phyloP scores from a whole-genome alignment of 805 yeast species.

The Candida pseudofarinosa region DNA sequence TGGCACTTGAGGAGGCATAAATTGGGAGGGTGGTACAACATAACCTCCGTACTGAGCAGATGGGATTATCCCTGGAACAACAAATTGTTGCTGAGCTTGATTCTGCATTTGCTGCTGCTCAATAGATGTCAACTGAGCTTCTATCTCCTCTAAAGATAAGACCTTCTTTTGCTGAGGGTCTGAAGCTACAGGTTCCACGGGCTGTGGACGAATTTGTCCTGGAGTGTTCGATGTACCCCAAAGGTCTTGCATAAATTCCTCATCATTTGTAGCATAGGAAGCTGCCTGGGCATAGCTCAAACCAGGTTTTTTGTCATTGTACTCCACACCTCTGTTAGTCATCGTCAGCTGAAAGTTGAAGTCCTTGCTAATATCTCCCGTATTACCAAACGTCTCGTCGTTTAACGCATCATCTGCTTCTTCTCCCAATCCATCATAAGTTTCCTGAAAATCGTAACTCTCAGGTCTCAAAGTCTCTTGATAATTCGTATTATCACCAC shows the following conservation, averaged over 20 bases:
- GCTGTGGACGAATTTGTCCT: conserved; percentile 19
- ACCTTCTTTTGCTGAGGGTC: conserved; percentile 38
- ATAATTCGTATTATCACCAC: conserved; percentile 30
- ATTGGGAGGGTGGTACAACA: conserved; percentile 40
- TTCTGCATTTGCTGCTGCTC: conserved; percentile 30
- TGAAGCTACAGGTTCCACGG: conserved; percentile 12
- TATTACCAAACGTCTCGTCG: conserved; percentile 71
- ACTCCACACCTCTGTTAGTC: conserved; percentile 4
- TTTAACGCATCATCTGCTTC: conserved; percentile 73
- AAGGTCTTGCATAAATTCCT: conserved; percentile 42
- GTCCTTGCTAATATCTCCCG: conserved; percentile 51
- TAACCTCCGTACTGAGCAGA: conserved; percentile 33
- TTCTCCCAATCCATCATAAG: conserved; percentile 78
- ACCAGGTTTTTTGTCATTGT: conserved; percentile 11
- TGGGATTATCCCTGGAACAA: conserved; percentile 31
- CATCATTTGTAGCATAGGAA: conserved; percentile 32
- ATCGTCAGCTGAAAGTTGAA: conserved; percentile 51
- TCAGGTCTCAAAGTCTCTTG: conserved; percentile 18
- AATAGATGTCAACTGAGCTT: conserved; percentile 63
- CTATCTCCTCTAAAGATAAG: conserved; percentile 78
- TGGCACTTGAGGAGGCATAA: conserved; percentile 33
- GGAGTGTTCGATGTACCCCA: conserved; percentile 39
- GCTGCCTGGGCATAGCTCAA: conserved; percentile 42
- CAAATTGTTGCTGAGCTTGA: conserved; percentile 22
- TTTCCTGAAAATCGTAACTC: conserved; percentile 73